Evolutionary conservation across 345 rosid genomes (phyloP), one percentile per base, ranked within the genome.

Genomic region (Melastoma malabathricum): DNA sequence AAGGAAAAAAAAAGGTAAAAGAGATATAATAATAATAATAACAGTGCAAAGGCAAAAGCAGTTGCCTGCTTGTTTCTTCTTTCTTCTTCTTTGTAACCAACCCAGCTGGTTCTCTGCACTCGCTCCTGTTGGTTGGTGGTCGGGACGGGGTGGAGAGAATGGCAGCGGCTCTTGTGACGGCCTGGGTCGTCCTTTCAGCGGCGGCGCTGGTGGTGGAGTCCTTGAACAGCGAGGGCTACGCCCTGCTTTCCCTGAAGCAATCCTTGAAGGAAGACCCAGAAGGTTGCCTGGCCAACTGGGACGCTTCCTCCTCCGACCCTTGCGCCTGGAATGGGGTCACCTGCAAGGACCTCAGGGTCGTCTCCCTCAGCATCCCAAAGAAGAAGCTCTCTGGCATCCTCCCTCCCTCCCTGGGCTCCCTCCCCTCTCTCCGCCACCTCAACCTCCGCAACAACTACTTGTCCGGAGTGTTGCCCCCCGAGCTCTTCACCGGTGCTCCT

Each of bases 271-370:
- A 67, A 12, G 98, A 92, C 75, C 97, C 95, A 43, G 78, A 74
- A 57, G 83, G 95, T 66, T 79, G 84, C 43, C 65, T 92, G 9
- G 74, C 58, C 55, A 81, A 76, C 67, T 88, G 97, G 98, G 84
- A 84, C 81, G 66, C 81, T 45, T 88, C 89, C 2, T 76, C 81
- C 67, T 72, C 66, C 1, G 68, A 66, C 64, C 80, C 94, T 44
- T 92, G 97, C 59, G 77, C 83, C 0, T 92, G 97, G 98, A 87
- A 88, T 73, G 97, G 95, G 52, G 65, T 92, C 47, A 82, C 94
- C 47, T 92, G 99, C 79, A 79, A 79, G 57, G 86, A 88, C 20
- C 72, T 53, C 52, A 84, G 53, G 27, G 98, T 92, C 38, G 75
- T 88, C 13, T 82, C 95, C 62, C 46, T 92, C 51, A 82, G 90